Conservation (phyloP, 2,329 filamentous ascomycete genomes). For the Gaeumannomyces tritici region DNA sequence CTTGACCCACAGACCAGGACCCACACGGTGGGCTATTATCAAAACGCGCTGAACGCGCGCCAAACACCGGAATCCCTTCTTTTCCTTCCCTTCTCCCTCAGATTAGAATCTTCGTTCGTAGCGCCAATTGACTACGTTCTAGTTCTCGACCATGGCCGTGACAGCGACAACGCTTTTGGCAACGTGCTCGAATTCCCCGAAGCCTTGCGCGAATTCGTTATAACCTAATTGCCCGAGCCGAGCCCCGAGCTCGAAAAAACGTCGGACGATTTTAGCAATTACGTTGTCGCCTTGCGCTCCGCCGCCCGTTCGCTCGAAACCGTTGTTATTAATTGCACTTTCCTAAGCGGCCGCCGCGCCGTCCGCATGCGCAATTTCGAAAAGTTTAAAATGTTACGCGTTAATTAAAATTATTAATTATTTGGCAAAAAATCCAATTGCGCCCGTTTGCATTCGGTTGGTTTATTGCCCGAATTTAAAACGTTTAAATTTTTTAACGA, state of each 20-base stretch:
- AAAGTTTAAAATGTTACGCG: slow-evolving; percentile 26
- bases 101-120: no score
- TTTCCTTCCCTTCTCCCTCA: no score
- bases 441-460: slow-evolving; percentile 34
- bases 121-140: no score
- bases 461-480: slow-evolving; percentile 34
- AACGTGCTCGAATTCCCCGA: slow-evolving; percentile 33
- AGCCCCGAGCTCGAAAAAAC: slow-evolving; percentile 34
- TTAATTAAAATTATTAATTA: slow-evolving; percentile 39
- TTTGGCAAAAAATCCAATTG: slow-evolving; percentile 34
- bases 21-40: no score
- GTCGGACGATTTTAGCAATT: slow-evolving; percentile 35
- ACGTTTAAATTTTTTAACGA: slow-evolving; percentile 26
- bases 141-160: no score
- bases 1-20: no score
- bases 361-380: slow-evolving; percentile 33
- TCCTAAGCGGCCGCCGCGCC: slow-evolving; percentile 27
- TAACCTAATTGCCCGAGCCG: slow-evolving; percentile 31
- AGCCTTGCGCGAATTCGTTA: slow-evolving; percentile 33
- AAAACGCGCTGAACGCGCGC: no score
- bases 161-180: slow-evolving; percentile 30
- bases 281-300: slow-evolving; percentile 32
- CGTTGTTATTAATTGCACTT: slow-evolving; percentile 34
- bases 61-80: no score
- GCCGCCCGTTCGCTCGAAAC: slow-evolving; percentile 30